Percentiles rank a stretch among this genome's conserved stretches.
These are phyloP conservation scores for Vigna nakashimae DNA, from an alignment of 306 rosid species.

Conservation along the genomic window DNA sequence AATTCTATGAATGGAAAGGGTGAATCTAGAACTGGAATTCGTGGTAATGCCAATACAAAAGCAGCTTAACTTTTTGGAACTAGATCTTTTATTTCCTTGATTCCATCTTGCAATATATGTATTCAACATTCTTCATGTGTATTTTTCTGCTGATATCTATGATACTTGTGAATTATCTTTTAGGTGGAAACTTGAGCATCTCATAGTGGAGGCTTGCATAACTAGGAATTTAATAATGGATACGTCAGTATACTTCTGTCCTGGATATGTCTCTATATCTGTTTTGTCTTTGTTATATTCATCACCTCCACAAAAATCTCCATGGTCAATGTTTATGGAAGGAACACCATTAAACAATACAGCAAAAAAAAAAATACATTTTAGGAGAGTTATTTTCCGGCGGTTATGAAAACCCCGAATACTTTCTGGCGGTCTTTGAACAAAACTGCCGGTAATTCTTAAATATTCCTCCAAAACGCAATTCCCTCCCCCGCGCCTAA, in stretches of 20 bases:
- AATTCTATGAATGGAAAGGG: constrained; percentile 57
- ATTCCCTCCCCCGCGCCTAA: too few relatives aligned
- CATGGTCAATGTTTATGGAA: constrained; percentile 78
- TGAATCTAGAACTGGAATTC: constrained; percentile 53
- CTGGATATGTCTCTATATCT: constrained; percentile 67
- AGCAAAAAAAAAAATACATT: too few relatives aligned
- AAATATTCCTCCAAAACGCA: too few relatives aligned
- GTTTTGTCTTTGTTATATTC: constrained; percentile 53
- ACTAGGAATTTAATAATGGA: constrained; percentile 73
- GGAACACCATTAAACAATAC: constrained; percentile 68
- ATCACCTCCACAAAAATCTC: constrained; percentile 60
- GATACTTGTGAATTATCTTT: constrained; percentile 47
- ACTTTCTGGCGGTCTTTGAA: too few relatives aligned
- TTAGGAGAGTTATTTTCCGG: too few relatives aligned
- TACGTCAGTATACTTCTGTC: constrained; percentile 75
- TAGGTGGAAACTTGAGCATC: constrained; percentile 85
- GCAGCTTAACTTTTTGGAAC: constrained; percentile 53
- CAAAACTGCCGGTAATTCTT: too few relatives aligned
- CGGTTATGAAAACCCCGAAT: too few relatives aligned
- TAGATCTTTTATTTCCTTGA: constrained; percentile 28
- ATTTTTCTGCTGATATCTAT: constrained; percentile 24
- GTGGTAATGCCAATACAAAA: constrained; percentile 50
- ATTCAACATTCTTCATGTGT: constrained; percentile 18
- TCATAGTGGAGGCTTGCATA: constrained; percentile 84
- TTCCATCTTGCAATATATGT: constrained; percentile 33